Percentiles rank a stretch among this genome's conserved stretches.
Evolutionary conservation across 176 grass and related monocot genomes (phyloP).

Genomic region (Phoenix roebelenii): DNA sequence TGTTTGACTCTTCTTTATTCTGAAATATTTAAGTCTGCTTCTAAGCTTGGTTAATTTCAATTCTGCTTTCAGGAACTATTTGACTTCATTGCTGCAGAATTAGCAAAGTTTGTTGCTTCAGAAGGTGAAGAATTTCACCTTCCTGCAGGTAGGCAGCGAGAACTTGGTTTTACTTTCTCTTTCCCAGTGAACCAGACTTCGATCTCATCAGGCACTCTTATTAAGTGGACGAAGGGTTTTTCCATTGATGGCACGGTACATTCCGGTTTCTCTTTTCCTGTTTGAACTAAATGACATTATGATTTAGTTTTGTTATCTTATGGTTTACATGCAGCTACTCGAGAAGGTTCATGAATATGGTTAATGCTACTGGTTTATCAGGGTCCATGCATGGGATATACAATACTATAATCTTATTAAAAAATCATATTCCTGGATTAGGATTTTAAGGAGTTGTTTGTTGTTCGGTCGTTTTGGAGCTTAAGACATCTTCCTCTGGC

Average conservation of each 20-base stretch:
- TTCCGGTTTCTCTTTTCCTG: constrained; percentile 1
- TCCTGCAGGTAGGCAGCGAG: constrained; percentile 51
- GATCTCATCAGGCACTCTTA: constrained; percentile 63
- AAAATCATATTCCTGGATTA: too few relatives aligned
- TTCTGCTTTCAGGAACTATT: constrained; percentile 52
- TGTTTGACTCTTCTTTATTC: neutral
- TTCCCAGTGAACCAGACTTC: constrained; percentile 81
- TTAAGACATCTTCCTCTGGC: too few relatives aligned
- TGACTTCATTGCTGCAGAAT: constrained; percentile 58
- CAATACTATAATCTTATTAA: too few relatives aligned
- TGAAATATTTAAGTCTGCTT: too few relatives aligned
- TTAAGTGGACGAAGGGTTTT: constrained; percentile 89
- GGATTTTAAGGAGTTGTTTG: too few relatives aligned
- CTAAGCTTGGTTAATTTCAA: neutral
- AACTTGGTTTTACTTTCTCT: constrained; percentile 87
- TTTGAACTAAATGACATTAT: neutral
- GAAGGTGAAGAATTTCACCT: constrained; percentile 62
- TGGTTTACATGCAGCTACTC: too few relatives aligned
- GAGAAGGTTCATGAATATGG: too few relatives aligned
- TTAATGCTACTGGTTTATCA: too few relatives aligned
- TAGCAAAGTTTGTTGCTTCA: constrained; percentile 56
- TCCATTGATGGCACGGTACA: constrained; percentile 54
- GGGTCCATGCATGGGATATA: too few relatives aligned
- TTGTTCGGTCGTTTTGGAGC: too few relatives aligned
- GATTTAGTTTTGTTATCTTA: too few relatives aligned